Percentiles rank a stretch among this genome's conserved stretches.
Conservation (phyloP, 148 eudicot species). For the Persicaria tinctoria region DNA sequence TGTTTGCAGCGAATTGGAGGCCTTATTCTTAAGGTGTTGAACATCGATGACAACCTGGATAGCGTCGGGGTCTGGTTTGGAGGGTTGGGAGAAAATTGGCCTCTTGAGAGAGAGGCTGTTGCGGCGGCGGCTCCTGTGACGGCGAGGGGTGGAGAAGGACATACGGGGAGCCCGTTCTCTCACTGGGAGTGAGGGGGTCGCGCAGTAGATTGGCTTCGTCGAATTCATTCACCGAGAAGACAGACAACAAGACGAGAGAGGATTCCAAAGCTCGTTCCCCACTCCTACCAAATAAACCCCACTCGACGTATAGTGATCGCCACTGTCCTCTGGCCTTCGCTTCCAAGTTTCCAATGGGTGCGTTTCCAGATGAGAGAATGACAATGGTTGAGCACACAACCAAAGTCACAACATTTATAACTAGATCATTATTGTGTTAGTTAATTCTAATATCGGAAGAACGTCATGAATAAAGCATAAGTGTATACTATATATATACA, state of each 20-base stretch:
- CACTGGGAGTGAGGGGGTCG: conserved; percentile 7
- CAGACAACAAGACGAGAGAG: neutral
- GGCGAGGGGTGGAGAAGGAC: conserved; percentile 27
- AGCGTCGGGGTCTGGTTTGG: conserved; percentile 24
- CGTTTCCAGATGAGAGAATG: too few relatives aligned
- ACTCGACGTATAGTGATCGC: too few relatives aligned
- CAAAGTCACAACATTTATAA: too few relatives aligned
- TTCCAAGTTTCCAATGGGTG: too few relatives aligned
- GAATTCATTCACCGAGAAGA: neutral
- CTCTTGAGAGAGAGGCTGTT: conserved; percentile 25
- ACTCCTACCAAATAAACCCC: too few relatives aligned
- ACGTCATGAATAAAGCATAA: too few relatives aligned
- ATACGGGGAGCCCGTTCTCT: neutral
- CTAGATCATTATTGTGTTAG: too few relatives aligned
- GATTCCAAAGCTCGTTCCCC: neutral
- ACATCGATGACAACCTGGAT: conserved; percentile 49
- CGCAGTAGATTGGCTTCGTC: neutral
- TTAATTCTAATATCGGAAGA: too few relatives aligned
- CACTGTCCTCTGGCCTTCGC: too few relatives aligned
- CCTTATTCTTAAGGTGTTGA: conserved; percentile 25
- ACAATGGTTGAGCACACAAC: too few relatives aligned
- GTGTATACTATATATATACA: too few relatives aligned
- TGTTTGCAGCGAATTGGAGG: conserved; percentile 23
- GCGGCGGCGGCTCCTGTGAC: conserved; percentile 50
- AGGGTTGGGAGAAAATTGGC: conserved; percentile 11